These are phyloP conservation scores for Aspergillus novoparasiticus DNA, from an alignment of 2,329 filamentous ascomycete species.

Conservation along the genomic window DNA sequence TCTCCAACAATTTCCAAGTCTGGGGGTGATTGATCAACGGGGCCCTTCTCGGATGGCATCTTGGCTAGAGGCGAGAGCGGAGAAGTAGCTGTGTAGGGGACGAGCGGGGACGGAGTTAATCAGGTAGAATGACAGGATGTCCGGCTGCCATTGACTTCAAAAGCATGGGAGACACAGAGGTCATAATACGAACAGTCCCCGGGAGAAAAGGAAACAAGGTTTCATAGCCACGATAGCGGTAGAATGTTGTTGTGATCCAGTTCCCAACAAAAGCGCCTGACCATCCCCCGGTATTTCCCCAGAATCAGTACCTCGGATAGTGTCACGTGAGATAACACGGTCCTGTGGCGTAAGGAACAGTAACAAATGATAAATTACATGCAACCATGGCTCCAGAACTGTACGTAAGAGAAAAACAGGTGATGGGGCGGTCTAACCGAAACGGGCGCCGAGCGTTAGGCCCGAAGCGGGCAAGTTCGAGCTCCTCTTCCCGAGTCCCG, in stretches of 20 bases:
- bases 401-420: background rate
- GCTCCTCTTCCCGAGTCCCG: background rate
- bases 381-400: background rate
- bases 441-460: background rate
- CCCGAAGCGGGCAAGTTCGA: background rate
- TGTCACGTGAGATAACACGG: conserved; percentile 7
- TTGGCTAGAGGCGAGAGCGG: conserved; percentile 11
- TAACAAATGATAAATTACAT: conserved; percentile 2
- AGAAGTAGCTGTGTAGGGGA: background rate
- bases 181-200: conserved; percentile 3
- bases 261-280: conserved; percentile 28
- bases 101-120: background rate
- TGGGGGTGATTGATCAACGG: conserved; percentile 59
- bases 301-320: conserved; percentile 29
- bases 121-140: conserved; percentile 3
- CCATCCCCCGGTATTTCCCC: conserved; percentile 30
- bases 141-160: conserved; percentile 10
- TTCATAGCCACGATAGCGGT: conserved; percentile 1
- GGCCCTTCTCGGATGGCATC: conserved; percentile 36
- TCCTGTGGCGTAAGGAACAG: conserved; percentile 21
- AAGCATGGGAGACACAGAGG: background rate
- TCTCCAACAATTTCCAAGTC: conserved; percentile 77
- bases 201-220: background rate
- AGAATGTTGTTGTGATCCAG: conserved; percentile 10
- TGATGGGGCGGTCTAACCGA: background rate